Percentiles rank a stretch among this genome's conserved stretches.
phyloP scores from a whole-genome alignment of 495 filamentous ascomycete genomes.

The Xylaria nigripes region DNA sequence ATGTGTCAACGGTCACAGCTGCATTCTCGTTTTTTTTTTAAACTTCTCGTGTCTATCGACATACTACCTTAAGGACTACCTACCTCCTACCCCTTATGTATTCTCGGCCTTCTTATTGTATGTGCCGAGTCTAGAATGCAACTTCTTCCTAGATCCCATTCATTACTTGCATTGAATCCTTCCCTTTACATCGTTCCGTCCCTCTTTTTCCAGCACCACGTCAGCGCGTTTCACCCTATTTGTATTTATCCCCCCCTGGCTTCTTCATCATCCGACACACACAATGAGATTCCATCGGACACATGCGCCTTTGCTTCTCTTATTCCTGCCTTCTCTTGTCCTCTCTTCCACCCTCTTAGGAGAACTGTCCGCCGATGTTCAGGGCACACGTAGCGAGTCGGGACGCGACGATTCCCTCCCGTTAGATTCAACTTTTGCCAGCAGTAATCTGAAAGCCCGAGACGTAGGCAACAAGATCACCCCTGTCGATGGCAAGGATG shows the following conservation, averaged over 20 bases:
- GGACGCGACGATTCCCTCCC: constrained; percentile 13
- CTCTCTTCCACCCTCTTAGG: constrained; percentile 26
- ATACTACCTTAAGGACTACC: no score
- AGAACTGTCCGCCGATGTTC: constrained; percentile 13
- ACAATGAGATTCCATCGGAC: constrained; percentile 37
- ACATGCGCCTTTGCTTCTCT: constrained; percentile 34
- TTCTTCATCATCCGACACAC: neutral
- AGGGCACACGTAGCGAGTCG: neutral
- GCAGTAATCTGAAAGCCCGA: constrained; percentile 24
- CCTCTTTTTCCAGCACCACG: neutral
- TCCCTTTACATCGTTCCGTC: neutral
- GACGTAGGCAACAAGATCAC: constrained; percentile 71
- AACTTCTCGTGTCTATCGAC: neutral
- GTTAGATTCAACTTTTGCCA: constrained; percentile 21
- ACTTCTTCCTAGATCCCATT: neutral
- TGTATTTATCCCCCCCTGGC: neutral
- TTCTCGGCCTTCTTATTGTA: neutral
- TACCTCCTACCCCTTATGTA: neutral
- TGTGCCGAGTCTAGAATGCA: neutral
- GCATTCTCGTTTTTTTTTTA: neutral
- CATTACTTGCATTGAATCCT: neutral
- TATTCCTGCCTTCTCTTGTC: constrained; percentile 39
- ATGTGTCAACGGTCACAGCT: neutral
- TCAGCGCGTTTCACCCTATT: neutral
- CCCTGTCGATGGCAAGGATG: constrained; percentile 92